Evolutionary conservation across 352 stramenopile species (phyloP).

Genomic region (Globisporangium acanthophoron): DNA sequence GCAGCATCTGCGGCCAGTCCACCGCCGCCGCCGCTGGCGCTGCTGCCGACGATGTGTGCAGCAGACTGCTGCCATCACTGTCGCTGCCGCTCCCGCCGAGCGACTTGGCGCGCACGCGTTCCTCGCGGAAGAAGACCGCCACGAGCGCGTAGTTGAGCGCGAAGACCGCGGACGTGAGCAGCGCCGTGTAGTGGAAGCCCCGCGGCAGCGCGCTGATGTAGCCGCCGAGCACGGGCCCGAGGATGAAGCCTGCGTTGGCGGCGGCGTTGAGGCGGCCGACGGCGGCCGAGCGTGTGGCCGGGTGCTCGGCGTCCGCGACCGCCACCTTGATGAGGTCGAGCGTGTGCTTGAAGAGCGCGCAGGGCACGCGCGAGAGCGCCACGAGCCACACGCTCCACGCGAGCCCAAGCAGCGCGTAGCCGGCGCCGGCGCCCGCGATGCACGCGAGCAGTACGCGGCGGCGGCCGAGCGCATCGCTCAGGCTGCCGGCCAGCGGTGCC

Average conservation of each 20-base stretch:
- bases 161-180: conserved; percentile 66
- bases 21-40: conserved; percentile 1
- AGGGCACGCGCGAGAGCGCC: conserved; percentile 62
- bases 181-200: conserved; percentile 77
- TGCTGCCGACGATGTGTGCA: not conserved
- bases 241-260: conserved; percentile 70
- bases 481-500: conserved; percentile 58
- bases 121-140: conserved; percentile 40
- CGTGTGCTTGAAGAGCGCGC: conserved; percentile 79
- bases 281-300: conserved; percentile 26
- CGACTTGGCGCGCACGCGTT: conserved; percentile 6
- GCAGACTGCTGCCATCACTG: not conserved
- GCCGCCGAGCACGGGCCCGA: conserved; percentile 62
- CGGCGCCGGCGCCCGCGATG: conserved; percentile 48
- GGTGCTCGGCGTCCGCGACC: conserved; percentile 49
- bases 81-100: not conserved
- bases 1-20: conserved; percentile 32
- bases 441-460: conserved; percentile 48
- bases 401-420: conserved; percentile 63
- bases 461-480: conserved; percentile 72
- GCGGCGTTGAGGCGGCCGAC: conserved; percentile 72
- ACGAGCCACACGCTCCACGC: conserved; percentile 81
- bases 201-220: conserved; percentile 63
- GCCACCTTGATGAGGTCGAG: conserved; percentile 76
- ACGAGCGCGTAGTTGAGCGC: conserved; percentile 66